phyloP scores from a whole-genome alignment of 2,329 filamentous ascomycete species.

The Aaosphaeria arxii region DNA sequence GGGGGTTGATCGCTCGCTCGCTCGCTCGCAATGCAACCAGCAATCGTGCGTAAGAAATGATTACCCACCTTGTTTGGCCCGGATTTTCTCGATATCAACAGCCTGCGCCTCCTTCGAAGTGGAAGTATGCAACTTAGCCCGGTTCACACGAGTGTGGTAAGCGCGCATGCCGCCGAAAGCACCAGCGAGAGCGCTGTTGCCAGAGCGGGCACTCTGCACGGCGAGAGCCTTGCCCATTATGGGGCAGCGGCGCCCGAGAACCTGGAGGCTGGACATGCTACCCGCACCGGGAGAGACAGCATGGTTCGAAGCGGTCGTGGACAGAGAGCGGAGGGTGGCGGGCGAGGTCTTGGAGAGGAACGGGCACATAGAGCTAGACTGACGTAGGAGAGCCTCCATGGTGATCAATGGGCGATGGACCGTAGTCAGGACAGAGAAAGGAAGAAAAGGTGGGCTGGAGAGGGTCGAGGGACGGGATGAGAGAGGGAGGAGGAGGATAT shows the following conservation, averaged over 20 bases:
- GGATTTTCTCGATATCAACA: constrained; percentile 55
- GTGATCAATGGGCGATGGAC: constrained; percentile 6
- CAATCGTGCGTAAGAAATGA: not conserved
- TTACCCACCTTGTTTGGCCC: constrained; percentile 42
- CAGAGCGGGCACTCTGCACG: constrained; percentile 63
- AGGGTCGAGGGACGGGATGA: not conserved
- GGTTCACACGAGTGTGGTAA: constrained; percentile 52
- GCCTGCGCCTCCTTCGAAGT: constrained; percentile 73
- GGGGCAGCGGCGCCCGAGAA: constrained; percentile 90
- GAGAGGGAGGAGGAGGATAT: not conserved
- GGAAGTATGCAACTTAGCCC: constrained; percentile 79
- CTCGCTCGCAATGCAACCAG: not conserved
- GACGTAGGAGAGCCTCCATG: constrained; percentile 94
- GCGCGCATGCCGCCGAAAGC: constrained; percentile 50
- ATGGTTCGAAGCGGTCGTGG: constrained; percentile 64
- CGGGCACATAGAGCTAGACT: constrained; percentile 95
- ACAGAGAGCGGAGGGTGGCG: constrained; percentile 85
- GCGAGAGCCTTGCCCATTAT: constrained; percentile 98
- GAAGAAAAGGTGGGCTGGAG: not conserved
- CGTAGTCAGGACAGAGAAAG: not conserved
- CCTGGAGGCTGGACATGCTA: constrained; percentile 95
- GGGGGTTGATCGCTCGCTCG: no score
- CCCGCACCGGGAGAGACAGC: constrained; percentile 76
- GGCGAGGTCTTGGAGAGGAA: constrained; percentile 95
- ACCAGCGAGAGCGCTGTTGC: constrained; percentile 45